A percentile compares a stretch with the other conserved stretches of the same genome.
These are phyloP conservation scores for Boletus pseudo-olivaceus DNA, from an alignment of 768 basidiomycete species.

Conservation along the genomic window DNA sequence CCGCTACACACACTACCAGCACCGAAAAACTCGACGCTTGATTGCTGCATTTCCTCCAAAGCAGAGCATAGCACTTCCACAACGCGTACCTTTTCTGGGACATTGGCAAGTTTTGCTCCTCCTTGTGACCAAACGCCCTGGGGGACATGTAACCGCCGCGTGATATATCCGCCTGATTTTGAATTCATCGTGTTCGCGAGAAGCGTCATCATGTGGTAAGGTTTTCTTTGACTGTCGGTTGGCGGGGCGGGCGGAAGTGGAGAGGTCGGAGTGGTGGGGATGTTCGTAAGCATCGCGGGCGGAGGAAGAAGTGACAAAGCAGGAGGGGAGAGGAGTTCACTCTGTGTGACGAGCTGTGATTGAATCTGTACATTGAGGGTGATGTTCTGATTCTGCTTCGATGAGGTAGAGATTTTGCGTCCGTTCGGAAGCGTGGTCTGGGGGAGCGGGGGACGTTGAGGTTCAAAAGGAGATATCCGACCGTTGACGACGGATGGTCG, in stretches of 20 bases:
- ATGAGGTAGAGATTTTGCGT: constrained; percentile 63
- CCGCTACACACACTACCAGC: constrained; percentile 77
- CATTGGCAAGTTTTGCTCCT: constrained; percentile 77
- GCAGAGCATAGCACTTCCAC: constrained; percentile 76
- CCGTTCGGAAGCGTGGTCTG: constrained; percentile 36
- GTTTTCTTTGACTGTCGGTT: constrained; percentile 70
- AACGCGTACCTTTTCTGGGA: constrained; percentile 83
- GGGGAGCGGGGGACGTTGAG: constrained; percentile 51
- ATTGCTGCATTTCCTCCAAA: constrained; percentile 71
- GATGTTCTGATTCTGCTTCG: constrained; percentile 50
- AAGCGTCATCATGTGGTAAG: constrained; percentile 87
- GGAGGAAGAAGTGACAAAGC: constrained; percentile 42
- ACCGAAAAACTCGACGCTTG: constrained; percentile 72
- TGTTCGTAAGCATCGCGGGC: constrained; percentile 46
- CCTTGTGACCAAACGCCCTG: constrained; percentile 90
- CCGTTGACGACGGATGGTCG: constrained; percentile 57
- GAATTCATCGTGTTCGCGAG: constrained; percentile 76
- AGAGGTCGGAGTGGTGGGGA: constrained; percentile 73
- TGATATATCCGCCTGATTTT: constrained; percentile 83
- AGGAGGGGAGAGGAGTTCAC: constrained; percentile 44
- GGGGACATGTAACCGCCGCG: constrained; percentile 81
- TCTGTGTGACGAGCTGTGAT: constrained; percentile 48
- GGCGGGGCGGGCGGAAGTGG: constrained; percentile 75
- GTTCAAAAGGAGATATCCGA: constrained; percentile 49
- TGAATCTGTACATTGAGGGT: constrained; percentile 44